Base-by-base conservation (phyloP, 2,329 filamentous ascomycete species). In the Penicillium sp. region DNA sequence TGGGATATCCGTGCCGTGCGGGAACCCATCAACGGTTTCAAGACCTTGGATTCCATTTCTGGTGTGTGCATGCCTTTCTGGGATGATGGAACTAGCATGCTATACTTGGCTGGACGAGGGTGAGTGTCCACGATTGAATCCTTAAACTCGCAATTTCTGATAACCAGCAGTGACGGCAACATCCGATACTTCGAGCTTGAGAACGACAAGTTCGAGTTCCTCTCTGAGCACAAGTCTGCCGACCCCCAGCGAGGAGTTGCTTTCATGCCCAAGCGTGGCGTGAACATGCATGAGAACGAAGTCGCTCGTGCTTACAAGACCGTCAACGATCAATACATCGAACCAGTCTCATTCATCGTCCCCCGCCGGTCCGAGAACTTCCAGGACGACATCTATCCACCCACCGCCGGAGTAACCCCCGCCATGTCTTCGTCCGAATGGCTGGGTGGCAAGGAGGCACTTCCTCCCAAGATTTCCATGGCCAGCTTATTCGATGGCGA, bases 31-130 rank as follows among this genome's bases (percentile, higher is more conserved):
- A 91, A 90, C 48, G 92, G 91, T 16, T 97, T 97, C 78, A 87
- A 85, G 67, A 89, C 89, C 65, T 83, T 99, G 46, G 94, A 99
- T 77, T 95, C 91, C 44, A 96, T 96, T 69, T 97, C 93, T 43
- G 94, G 94, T 73, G 92, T 99, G 57, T 96, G 91, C 82, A 97
- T 99, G 90, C 94, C 94, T 31, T 97, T 99, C 84, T 99, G 94
- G 94, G 94, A 99, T 73, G 93, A 97, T 58, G 91, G 92, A 58
- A 96, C 90, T 50, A 91, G 94, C 78, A 95, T 91, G 73, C 81
- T 99, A 69, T 99, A 97, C 77, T 84, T 99, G 71, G 94, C 94
- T 68, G 94, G 94, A 72, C 97, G 97, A 81, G 94, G 93, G 90
- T 93, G 77, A 80, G 88, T 77, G 35, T 3, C 36, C 30, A 30